Conservation (phyloP, 495 filamentous ascomycete species). For the Aspergillus leporis region DNA sequence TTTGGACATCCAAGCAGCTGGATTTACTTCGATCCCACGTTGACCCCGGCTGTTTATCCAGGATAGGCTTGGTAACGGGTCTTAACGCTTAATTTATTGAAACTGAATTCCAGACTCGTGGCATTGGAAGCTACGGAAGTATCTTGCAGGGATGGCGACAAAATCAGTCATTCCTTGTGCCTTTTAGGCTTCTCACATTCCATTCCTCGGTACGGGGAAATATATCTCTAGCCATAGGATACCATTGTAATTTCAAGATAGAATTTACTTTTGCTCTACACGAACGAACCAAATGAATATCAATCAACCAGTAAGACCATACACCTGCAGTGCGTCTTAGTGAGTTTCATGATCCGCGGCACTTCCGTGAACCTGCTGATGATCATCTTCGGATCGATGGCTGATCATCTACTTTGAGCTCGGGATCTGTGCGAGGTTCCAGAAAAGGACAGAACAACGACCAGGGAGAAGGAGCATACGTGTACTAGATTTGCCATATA, state of each 20-base stretch:
- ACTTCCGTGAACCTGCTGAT: slow-evolving; percentile 14
- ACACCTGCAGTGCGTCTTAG: not conserved
- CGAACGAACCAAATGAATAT: too few species aligned
- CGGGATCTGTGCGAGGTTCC: slow-evolving; percentile 11
- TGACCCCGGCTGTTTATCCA: not conserved
- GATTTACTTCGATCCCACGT: not conserved
- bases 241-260: too few species aligned
- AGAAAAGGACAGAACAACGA: slow-evolving; percentile 12
- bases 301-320: not conserved
- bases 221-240: not conserved
- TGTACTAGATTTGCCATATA: not conserved
- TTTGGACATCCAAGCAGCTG: not conserved
- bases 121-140: not conserved
- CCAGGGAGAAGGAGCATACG: not conserved
- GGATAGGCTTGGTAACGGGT: not conserved
- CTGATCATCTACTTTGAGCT: slow-evolving; percentile 17
- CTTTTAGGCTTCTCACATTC: not conserved
- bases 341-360: slow-evolving; percentile 14
- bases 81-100: not conserved
- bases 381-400: slow-evolving; percentile 20
- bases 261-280: too few species aligned
- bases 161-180: not conserved
- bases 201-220: not conserved
- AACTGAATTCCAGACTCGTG: not conserved
- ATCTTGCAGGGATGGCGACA: not conserved